Conservation (phyloP, 306 rosid species). For the Begonia fuchsioides region DNA sequence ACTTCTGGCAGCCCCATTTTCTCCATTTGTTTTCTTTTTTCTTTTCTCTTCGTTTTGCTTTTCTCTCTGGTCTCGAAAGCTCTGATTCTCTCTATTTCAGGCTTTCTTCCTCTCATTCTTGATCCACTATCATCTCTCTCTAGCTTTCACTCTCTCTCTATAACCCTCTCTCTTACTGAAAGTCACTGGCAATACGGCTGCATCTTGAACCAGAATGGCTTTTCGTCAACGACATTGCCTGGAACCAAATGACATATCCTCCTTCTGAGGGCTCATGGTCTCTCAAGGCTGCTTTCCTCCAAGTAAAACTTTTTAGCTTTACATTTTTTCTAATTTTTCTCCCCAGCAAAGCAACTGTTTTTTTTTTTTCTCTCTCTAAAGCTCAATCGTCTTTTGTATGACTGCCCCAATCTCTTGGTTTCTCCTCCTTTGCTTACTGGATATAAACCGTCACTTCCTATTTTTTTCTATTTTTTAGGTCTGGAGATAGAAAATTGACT, state of each 20-base stretch:
- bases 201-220: background rate
- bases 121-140: background rate
- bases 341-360: background rate
- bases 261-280: background rate
- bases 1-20: conserved; percentile 58
- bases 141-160: background rate
- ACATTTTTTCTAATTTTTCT: background rate
- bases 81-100: background rate
- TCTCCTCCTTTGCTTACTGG: too few species aligned
- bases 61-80: background rate
- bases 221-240: too few species aligned
- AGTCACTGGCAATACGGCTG: background rate
- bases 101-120: background rate
- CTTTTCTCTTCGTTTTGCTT: background rate
- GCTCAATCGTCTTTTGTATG: background rate
- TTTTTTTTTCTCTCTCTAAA: background rate
- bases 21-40: conserved; percentile 28
- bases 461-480: background rate
- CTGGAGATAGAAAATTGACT: conserved; percentile 6
- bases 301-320: background rate
- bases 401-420: background rate
- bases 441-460: background rate
- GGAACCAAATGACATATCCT: background rate
- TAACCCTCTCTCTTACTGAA: too few species aligned
- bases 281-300: background rate